Evolutionary conservation across 2,329 filamentous ascomycete genomes (phyloP), one percentile per base, ranked within the genome.

Genomic region (Nothomitra cinnamomea): DNA sequence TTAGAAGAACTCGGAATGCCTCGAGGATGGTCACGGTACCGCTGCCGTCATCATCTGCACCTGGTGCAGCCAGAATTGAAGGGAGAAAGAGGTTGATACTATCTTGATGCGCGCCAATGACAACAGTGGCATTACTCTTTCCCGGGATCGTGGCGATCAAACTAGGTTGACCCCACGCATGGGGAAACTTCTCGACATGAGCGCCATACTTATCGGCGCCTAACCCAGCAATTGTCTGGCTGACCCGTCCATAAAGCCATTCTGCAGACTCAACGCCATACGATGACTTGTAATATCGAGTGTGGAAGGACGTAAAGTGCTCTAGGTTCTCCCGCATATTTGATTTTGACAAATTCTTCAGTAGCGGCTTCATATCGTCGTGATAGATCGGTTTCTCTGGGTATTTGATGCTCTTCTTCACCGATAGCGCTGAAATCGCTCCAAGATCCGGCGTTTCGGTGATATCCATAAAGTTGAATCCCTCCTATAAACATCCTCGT

Each of bases 1-100:
- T 76, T 54, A 95, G 75, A 6, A 96, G 75, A 43, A 86, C 83
- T 36, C 87, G 80, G 63, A 98, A 78, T 2, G 88, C 86, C 69
- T 98, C 90, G 53, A 96, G 78, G 60, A 95, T 96, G 8, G 90
- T 96, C 19, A 96, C 87, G 1, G 88, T 92, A 55, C 88, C 88
- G 60, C 84, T 88, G 58, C 89, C 90, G 64, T 95, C 90, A 61
- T 96, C 90, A 60, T 96, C 92, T n/a, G 90, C 89, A 47, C 90
- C 90, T 0, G 90, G 90, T 0, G 90, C 89, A 13, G 85, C 78
- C 35, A 95, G 75, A 36, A 94, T 72, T 1, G 83, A 86, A 0
- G 89, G 90, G 12, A 95, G 69, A 70, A 87, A 94, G 47, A 95
- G 75, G 69, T 96, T 96, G 69, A 95, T 94, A 61, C 86, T 94